A percentile compares a stretch with the other conserved stretches of the same genome.
These are phyloP conservation scores for Oenanthe sinensis DNA, from an alignment of 129 eudicot species.

Conservation along the genomic window DNA sequence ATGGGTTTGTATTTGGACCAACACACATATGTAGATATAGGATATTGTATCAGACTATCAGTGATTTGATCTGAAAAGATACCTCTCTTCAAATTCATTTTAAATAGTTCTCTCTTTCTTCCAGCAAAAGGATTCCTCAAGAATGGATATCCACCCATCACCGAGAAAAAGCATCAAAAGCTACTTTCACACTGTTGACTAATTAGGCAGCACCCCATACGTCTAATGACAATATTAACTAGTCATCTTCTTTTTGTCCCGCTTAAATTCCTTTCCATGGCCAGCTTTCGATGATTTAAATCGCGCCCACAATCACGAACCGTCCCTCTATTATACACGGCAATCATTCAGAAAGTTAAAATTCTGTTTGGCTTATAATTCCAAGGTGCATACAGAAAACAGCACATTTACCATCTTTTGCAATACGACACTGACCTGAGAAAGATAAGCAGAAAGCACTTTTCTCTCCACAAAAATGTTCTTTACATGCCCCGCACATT, in stretches of 20 bases:
- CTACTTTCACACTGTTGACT: slow-evolving; percentile 27
- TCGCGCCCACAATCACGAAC: slow-evolving; percentile 7
- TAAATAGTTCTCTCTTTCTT: slow-evolving; percentile 14
- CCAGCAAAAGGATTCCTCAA: slow-evolving; percentile 37
- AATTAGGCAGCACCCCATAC: background rate
- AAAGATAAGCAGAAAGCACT: slow-evolving; percentile 18
- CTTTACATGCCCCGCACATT: slow-evolving; percentile 64
- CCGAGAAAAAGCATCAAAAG: slow-evolving; percentile 15
- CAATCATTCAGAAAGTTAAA: slow-evolving; percentile 20
- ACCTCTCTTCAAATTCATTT: background rate
- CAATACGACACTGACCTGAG: slow-evolving; percentile 20
- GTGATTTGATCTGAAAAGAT: background rate
- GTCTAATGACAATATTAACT: background rate
- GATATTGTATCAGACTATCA: background rate
- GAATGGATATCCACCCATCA: slow-evolving; percentile 43
- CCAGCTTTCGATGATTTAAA: slow-evolving; percentile 22
- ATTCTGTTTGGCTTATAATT: slow-evolving; percentile 26
- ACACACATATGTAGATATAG: background rate
- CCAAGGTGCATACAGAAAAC: slow-evolving; percentile 23
- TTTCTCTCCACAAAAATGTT: slow-evolving; percentile 30
- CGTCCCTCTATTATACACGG: slow-evolving; percentile 7
- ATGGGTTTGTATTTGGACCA: background rate
- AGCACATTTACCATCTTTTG: background rate
- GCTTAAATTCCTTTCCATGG: slow-evolving; percentile 12
- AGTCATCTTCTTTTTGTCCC: slow-evolving; percentile 6